Evolutionary conservation across 2,329 filamentous ascomycete genomes (phyloP), one percentile per base, ranked within the genome.

Genomic region (Fusarium luffae): DNA sequence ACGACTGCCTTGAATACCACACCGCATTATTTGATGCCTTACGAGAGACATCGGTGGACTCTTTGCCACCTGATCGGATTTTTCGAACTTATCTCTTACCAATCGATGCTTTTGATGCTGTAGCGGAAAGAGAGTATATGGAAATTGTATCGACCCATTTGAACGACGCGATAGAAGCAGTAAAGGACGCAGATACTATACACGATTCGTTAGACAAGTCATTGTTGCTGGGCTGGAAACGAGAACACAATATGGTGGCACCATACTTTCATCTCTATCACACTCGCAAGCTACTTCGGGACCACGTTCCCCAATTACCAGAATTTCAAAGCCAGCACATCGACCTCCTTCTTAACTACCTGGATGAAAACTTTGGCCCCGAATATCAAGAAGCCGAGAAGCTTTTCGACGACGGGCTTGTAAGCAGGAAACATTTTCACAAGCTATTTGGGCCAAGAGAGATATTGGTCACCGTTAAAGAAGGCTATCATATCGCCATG

Each of bases 1-100:
- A 37, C 18, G n/a, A 37, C 34, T 37, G 34, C 0, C 34, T 37
- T 1, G 34, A 37, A 11, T 37, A 37, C 34, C 34, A 37, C 18
- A 0, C 1, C 0, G 10, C 18, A n/a, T 37, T n/a, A 37, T 37
- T 37, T 0, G 18, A n/a, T 0, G 18, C 10, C 34, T 37, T 12
- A 12, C 10, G 18, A n/a, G 34, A n/a, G 34, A 37, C 10, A 37
- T 37, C 18, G 2, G 18, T 7, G 18, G 3, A 12, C 34, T 18
- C 16, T 18, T 10, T 10, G 32, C 16, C 1, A 18, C 18, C 18
- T 12, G 5, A 2, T 7, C 34, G 5, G 3, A 4, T 1, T n/a
- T 37, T 2, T 1, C 5, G 2, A 11, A n/a, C 0, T 7, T 7
- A 4, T n/a, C 9, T 37, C 34, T 2, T 37, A 12, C 18, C 34